Base-by-base conservation (phyloP, 106 monocot species). In the Apostasia shenzhenica region DNA sequence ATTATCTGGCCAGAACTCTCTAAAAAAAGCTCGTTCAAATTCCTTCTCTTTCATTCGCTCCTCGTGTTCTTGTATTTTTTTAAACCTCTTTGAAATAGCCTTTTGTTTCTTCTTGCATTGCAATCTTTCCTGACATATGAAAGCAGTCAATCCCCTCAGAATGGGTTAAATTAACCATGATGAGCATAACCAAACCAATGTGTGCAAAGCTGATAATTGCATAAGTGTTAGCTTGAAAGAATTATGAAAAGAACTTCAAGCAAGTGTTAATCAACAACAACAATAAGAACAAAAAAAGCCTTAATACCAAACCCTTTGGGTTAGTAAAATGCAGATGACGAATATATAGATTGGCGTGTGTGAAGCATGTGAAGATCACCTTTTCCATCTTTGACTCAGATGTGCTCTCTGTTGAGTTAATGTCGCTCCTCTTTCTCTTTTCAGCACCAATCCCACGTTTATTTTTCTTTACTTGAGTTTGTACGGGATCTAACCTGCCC, bases 1-100 rank as follows among this genome's bases (percentile, higher is more conserved):
- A 72, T 97, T 97, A 14, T 97, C 95, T 39, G 95, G 95, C 95
- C 95, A 97, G 64, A 97, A 97, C 69, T 92, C 89, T 72, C 91
- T 84, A 70, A 89, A 89, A 73, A 97, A 97, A 72, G 89, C 89
- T 73, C 72, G 66, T 45, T 92, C 86, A 73, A 97, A 97, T 73
- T 92, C 91, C 55, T 71, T 88, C 55, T 92, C 95, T 81, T 89
- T 66, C 69, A 86, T 72, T 4, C 78, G 72, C 54, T 76, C 77
- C 48, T 97, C 95, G 52, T 86, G 92, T 77, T 97, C 82, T 61
- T 77, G 73, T 78, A 91, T 78, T 70, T 87, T 97, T 77, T 75
- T 72, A 58, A 85, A 71, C 71, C 86, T 92, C 75, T 92, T 97
- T 1, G 91, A 86, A 56, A 57, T 58, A 1, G 74, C 40, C 44